Evolutionary conservation across 164 flowering plant species (phyloP).

Genomic region (Kalanchoe fedtschenkoi): DNA sequence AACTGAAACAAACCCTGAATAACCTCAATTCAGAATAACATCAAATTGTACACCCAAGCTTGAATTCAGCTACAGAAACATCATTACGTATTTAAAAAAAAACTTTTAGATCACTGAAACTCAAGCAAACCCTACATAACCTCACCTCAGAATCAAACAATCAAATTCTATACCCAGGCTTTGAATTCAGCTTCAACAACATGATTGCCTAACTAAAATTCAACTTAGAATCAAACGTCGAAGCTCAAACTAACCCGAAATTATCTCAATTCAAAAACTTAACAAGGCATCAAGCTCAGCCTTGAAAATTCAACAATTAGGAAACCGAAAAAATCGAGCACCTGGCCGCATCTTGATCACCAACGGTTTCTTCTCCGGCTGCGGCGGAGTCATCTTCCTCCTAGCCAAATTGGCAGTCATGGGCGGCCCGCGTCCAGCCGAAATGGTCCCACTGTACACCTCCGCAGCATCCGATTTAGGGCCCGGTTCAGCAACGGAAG

Average conservation of each 20-base stretch:
- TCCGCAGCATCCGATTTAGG: not conserved
- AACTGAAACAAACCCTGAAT: too few species aligned
- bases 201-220: too few species aligned
- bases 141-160: not conserved
- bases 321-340: not conserved
- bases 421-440: not conserved
- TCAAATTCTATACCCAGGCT: too few species aligned
- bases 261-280: not conserved
- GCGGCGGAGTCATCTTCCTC: not conserved
- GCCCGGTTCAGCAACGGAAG: not conserved
- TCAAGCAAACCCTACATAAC: not conserved
- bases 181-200: too few species aligned
- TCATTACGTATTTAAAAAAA: too few species aligned
- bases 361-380: not conserved
- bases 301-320: not conserved
- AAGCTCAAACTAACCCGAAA: not conserved
- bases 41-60: too few species aligned
- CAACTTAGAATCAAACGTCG: too few species aligned
- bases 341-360: slow-evolving; percentile 5
- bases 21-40: too few species aligned
- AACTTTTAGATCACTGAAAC: not conserved
- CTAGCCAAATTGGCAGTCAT: slow-evolving; percentile 6
- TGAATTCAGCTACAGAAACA: too few species aligned
- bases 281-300: not conserved
- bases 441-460: not conserved